Conservation (phyloP, 176 grass and related monocot genomes). For the Oryza longistaminata region DNA sequence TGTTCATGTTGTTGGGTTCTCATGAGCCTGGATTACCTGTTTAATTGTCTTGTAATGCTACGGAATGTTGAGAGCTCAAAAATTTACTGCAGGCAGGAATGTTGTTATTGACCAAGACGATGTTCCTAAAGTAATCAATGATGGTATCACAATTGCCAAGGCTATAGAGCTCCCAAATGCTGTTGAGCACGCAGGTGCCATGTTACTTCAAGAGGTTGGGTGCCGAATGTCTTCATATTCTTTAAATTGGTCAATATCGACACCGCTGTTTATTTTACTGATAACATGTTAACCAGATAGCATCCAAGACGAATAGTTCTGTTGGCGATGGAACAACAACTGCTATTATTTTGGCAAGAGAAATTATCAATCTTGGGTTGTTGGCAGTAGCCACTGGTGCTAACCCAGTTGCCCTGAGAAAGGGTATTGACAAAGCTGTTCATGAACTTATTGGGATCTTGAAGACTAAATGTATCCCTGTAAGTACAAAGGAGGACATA, state of each 20-base stretch:
- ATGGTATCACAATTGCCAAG: slow-evolving; percentile 85
- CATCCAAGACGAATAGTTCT: slow-evolving; percentile 75
- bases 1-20: slow-evolving; percentile 1
- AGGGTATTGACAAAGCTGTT: slow-evolving; percentile 82
- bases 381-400: slow-evolving; percentile 70
- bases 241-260: neutral
- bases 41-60: slow-evolving; percentile 37
- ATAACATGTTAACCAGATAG: slow-evolving; percentile 55
- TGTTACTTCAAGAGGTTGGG: slow-evolving; percentile 77
- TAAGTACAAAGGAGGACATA: slow-evolving; percentile 78
- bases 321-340: slow-evolving; percentile 91
- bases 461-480: slow-evolving; percentile 62
- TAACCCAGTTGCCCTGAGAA: slow-evolving; percentile 89
- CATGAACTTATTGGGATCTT: slow-evolving; percentile 64
- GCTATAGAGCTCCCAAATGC: slow-evolving; percentile 78
- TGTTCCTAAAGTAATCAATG: slow-evolving; percentile 91
- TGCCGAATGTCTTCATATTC: neutral
- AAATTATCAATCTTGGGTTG: slow-evolving; percentile 89
- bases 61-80: slow-evolving; percentile 34
- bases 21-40: neutral
- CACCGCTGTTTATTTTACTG: slow-evolving; percentile 22
- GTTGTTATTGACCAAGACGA: slow-evolving; percentile 84
- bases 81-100: slow-evolving; percentile 73
- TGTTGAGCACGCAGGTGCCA: slow-evolving; percentile 80
- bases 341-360: slow-evolving; percentile 82